A percentile compares a stretch with the other conserved stretches of the same genome.
phyloP scores from a whole-genome alignment of 2,329 filamentous ascomycete species.

The Neurospora sp. region DNA sequence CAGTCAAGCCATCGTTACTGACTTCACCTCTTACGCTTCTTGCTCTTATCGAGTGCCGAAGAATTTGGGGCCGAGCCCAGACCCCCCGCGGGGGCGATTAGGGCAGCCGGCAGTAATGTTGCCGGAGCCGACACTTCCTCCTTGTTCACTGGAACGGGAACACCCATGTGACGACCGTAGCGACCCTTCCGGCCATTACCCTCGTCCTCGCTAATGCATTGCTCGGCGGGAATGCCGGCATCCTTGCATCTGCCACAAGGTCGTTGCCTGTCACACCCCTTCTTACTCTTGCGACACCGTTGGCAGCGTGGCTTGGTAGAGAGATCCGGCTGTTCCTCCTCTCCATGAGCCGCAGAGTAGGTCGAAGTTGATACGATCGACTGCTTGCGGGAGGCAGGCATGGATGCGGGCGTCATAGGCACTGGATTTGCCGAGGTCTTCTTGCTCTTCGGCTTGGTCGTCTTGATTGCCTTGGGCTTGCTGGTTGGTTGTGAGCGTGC shows the following conservation, averaged over 20 bases:
- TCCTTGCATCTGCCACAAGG: constrained; percentile 94
- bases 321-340: constrained; percentile 85
- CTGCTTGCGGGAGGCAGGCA: constrained; percentile 66
- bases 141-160: constrained; percentile 44
- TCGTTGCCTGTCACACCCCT: constrained; percentile 92
- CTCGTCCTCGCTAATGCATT: constrained; percentile 95
- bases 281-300: constrained; percentile 98
- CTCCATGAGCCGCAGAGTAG: constrained; percentile 49
- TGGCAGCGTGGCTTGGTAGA: constrained; percentile 96
- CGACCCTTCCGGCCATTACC: constrained; percentile 94
- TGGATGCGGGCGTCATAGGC: constrained; percentile 54
- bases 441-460: constrained; percentile 40
- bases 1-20: not conserved
- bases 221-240: constrained; percentile 84
- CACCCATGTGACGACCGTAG: constrained; percentile 66
- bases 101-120: constrained; percentile 25
- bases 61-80: not conserved
- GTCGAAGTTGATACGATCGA: constrained; percentile 53
- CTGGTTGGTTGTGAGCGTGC: constrained; percentile 29
- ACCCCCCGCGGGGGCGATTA: constrained; percentile 21
- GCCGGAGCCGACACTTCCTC: constrained; percentile 34
- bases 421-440: constrained; percentile 34
- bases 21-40: constrained; percentile 51
- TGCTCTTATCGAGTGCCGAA: constrained; percentile 39
- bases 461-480: constrained; percentile 33